A percentile compares a stretch with the other conserved stretches of the same genome.
Conservation (phyloP, 768 basidiomycete species). For the Xerocomus brunneocitrinus region DNA sequence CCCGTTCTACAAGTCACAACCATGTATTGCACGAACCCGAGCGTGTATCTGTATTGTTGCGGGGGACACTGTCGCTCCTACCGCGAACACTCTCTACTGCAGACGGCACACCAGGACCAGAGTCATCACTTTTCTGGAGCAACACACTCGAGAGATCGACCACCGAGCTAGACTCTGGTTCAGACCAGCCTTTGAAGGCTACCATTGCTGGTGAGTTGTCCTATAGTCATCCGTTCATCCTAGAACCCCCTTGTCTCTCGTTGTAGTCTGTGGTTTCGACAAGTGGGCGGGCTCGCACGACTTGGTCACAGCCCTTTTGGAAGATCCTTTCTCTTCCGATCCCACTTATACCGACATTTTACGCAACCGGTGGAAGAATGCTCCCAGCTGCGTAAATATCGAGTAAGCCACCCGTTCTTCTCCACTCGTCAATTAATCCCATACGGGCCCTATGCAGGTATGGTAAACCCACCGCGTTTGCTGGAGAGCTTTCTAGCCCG, state of each 20-base stretch:
- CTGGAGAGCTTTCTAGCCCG: conserved; percentile 35
- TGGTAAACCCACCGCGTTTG: conserved; percentile 18
- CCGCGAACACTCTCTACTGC: conserved; percentile 38
- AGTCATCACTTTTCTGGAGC: conserved; percentile 45
- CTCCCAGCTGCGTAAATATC: conserved; percentile 21
- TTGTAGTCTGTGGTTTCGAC: conserved; percentile 55
- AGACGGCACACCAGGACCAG: conserved; percentile 17
- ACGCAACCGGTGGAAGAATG: conserved; percentile 46
- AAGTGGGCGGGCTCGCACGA: conserved; percentile 50
- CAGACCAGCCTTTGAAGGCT: conserved; percentile 34
- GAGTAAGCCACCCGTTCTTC: conserved; percentile 19
- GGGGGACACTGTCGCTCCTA: conserved; percentile 45
- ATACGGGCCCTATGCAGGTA: conserved; percentile 14
- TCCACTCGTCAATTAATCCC: background rate
- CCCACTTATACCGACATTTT: conserved; percentile 38
- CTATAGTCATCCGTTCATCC: conserved; percentile 1
- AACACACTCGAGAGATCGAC: conserved; percentile 36
- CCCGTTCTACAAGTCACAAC: background rate
- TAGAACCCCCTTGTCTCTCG: background rate
- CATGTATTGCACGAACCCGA: background rate
- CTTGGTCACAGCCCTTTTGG: conserved; percentile 64
- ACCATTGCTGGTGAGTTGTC: conserved; percentile 45
- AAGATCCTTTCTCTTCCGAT: conserved; percentile 65
- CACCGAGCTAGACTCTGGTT: conserved; percentile 27
- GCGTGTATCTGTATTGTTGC: conserved; percentile 43